A percentile compares a stretch with the other conserved stretches of the same genome.
Conservation (phyloP, 176 grass and related monocot genomes). For the Bonia amplexicaulis region DNA sequence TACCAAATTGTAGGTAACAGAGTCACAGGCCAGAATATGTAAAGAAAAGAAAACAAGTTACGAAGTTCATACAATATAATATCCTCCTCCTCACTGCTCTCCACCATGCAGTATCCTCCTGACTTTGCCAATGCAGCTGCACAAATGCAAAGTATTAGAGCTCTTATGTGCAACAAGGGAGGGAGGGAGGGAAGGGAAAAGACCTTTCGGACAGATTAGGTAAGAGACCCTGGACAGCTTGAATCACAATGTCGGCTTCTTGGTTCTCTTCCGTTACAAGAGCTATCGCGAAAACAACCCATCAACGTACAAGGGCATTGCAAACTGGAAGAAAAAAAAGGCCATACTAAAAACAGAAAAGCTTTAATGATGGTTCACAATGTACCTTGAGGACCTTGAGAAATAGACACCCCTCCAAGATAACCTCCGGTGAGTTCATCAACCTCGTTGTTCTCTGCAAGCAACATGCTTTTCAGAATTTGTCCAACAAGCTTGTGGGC, state of each 20-base stretch:
- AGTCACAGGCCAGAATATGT: background rate
- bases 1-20: background rate
- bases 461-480: slow-evolving; percentile 46
- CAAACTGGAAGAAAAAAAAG: slow-evolving; percentile 12
- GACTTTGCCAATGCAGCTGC: slow-evolving; percentile 17
- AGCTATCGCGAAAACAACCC: background rate
- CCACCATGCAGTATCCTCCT: slow-evolving; percentile 4
- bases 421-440: slow-evolving; percentile 26
- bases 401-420: slow-evolving; percentile 32
- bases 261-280: background rate
- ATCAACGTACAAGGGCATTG: slow-evolving; percentile 3
- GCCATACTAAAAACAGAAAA: background rate
- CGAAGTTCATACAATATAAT: background rate
- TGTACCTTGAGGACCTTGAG: slow-evolving; percentile 27
- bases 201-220: slow-evolving; percentile 66
- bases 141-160: background rate
- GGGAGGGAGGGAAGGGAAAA: background rate
- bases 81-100: background rate
- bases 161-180: background rate
- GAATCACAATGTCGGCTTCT: slow-evolving; percentile 40
- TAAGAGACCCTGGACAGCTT: slow-evolving; percentile 41
- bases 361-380: background rate
- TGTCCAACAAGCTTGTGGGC: slow-evolving; percentile 46
- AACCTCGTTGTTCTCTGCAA: slow-evolving; percentile 16
- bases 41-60: background rate